Evolutionary conservation across 2,329 filamentous ascomycete genomes (phyloP), one percentile per base, ranked within the genome.

Genomic region (Purpureocillium lavendulum): DNA sequence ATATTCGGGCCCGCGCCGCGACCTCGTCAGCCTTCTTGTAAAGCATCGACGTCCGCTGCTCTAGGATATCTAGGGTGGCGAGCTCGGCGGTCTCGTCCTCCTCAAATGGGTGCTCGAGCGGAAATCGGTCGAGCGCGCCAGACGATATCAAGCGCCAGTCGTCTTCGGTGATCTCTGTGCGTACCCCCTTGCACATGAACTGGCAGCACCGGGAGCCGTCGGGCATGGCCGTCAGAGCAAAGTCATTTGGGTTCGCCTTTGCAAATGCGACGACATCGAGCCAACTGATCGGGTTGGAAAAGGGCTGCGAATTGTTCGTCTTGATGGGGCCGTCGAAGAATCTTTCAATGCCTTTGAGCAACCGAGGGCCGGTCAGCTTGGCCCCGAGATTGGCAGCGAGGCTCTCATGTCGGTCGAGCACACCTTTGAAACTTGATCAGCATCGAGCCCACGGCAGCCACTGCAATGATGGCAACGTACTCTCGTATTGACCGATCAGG

Each of bases 11-110:
- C 47, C 64, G 65, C 26, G 65, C 61, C 13, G 70, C 70, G 13
- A 75, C 80, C 66, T 87, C 82, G 55, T 94, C 87, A 4, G 87
- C 87, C 53, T 82, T 79, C 55, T 87, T 86, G 49, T 85, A 87
- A 33, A 94, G 75, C 48, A 84, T 74, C 30, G 79, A 77, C 29
- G 94, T 66, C 45, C 87, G 83, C 58, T 82, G 79, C 60, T 94
- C 86, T 21, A 94, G 61, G 37, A 94, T 89, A 51, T 92, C 86
- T 51, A 94, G 67, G 0, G 87, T 90, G 11, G 81, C 86, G 30
- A 94, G 62, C 57, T 95, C 87, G 48, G 87, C 87, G 55, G 82
- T 79, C 61, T 94, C 88, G 54, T 94, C 87, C 55, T 94, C 87
- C 42, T 84, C 78, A 36, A 92, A 81, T 1, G 87, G 86, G 46